Evolutionary conservation across 1,284 basidiomycete species (phyloP).

Genomic region (Ceratobasidium sp.): DNA sequence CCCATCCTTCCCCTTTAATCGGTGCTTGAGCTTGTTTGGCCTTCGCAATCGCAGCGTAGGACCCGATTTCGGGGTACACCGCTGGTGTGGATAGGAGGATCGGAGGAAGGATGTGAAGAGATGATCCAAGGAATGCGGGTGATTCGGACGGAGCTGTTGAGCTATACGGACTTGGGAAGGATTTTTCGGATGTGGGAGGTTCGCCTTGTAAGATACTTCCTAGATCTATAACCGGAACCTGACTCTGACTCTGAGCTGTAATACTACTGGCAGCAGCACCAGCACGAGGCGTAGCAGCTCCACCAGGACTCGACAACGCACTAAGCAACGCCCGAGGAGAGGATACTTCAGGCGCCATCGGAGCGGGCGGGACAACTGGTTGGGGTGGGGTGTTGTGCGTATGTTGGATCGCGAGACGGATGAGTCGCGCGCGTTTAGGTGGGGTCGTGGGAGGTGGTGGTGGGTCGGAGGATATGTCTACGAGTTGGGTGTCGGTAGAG

Average conservation of each 20-base stretch:
- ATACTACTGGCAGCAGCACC: background rate
- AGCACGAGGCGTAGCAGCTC: slow-evolving; percentile 19
- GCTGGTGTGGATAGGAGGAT: slow-evolving; percentile 52
- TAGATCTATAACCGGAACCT: background rate
- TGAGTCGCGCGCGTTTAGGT: slow-evolving; percentile 55
- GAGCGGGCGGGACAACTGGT: slow-evolving; percentile 56
- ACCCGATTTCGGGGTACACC: slow-evolving; percentile 36
- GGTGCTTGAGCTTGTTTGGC: slow-evolving; percentile 40
- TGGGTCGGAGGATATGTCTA: background rate
- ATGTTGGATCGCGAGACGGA: slow-evolving; percentile 76
- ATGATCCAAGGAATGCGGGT: slow-evolving; percentile 71
- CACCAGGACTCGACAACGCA: slow-evolving; percentile 46
- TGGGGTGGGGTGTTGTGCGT: slow-evolving; percentile 53
- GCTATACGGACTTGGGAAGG: slow-evolving; percentile 49
- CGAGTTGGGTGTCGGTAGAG: background rate
- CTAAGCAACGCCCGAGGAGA: slow-evolving; percentile 52
- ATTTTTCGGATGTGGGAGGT: background rate
- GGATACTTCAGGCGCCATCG: slow-evolving; percentile 51
- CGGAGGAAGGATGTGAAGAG: slow-evolving; percentile 61
- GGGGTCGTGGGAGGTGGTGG: background rate
- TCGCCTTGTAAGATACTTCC: slow-evolving; percentile 48
- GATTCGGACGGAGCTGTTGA: slow-evolving; percentile 47
- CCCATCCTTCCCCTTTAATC: slow-evolving; percentile 60
- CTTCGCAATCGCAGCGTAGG: slow-evolving; percentile 18
- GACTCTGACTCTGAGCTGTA: too few species aligned